phyloP scores from a whole-genome alignment of 345 rosid genomes.

The Salix dunnii region DNA sequence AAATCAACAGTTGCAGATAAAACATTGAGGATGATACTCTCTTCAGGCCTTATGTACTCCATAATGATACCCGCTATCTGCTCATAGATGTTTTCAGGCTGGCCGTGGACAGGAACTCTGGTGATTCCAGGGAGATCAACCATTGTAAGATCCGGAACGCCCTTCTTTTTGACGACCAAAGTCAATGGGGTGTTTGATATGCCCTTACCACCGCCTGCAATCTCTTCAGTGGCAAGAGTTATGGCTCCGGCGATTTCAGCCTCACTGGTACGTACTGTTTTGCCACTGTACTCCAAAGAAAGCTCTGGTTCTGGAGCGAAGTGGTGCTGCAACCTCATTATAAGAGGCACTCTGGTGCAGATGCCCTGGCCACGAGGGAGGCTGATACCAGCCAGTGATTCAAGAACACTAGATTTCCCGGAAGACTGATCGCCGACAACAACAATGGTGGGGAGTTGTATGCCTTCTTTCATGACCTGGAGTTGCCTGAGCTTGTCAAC shows the following conservation, averaged over 20 bases:
- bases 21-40: conserved; percentile 45
- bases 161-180: conserved; percentile 36
- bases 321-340: conserved; percentile 46
- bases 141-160: conserved; percentile 50
- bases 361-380: conserved; percentile 40
- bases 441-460: conserved; percentile 35
- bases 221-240: conserved; percentile 34
- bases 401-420: conserved; percentile 38
- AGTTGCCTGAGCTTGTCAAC: conserved; percentile 43
- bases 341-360: conserved; percentile 50
- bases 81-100: conserved; percentile 37
- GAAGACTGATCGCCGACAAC: conserved; percentile 37
- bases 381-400: conserved; percentile 47
- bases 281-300: conserved; percentile 33
- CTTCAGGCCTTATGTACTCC: conserved; percentile 28
- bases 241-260: conserved; percentile 29
- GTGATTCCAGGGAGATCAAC: conserved; percentile 62
- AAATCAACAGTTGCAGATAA: conserved; percentile 44
- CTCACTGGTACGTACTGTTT: conserved; percentile 25
- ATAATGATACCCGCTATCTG: too few relatives aligned
- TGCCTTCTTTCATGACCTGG: conserved; percentile 34
- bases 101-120: conserved; percentile 45
- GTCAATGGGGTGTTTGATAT: conserved; percentile 41
- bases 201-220: conserved; percentile 46
- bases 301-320: conserved; percentile 13